A percentile compares a stretch with the other conserved stretches of the same genome.
These are phyloP conservation scores for Phytophthora boehmeriae DNA, from an alignment of 352 stramenopile species.

Conservation along the genomic window DNA sequence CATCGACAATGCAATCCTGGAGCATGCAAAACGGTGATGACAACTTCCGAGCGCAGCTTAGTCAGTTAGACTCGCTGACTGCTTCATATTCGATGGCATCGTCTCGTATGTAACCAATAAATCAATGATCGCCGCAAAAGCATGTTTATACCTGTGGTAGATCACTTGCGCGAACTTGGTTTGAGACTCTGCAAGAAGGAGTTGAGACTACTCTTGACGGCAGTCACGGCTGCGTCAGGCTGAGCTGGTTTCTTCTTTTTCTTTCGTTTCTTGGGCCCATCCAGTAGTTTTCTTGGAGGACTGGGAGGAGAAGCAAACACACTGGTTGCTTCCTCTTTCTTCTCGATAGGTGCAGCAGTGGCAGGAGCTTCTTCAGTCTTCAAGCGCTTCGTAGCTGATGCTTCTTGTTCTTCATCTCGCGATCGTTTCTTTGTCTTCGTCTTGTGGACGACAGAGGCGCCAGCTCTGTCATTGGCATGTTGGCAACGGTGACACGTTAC, in stretches of 20 bases:
- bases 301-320: conserved; percentile 60
- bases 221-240: conserved; percentile 37
- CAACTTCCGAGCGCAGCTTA: conserved; percentile 36
- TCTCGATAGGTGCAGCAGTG: conserved; percentile 1
- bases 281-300: conserved; percentile 70
- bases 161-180: conserved; percentile 41
- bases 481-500: conserved; percentile 62
- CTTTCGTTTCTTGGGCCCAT: conserved; percentile 72
- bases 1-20: conserved; percentile 53
- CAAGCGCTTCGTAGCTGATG: conserved; percentile 29
- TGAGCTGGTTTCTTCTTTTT: conserved; percentile 59
- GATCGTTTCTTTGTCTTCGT: conserved; percentile 54
- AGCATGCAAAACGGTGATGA: conserved; percentile 31
- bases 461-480: conserved; percentile 49
- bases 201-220: conserved; percentile 72
- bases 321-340: conserved; percentile 32
- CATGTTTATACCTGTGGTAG: conserved; percentile 6
- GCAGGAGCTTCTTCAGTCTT: conserved; percentile 22
- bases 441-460: conserved; percentile 57
- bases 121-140: conserved; percentile 2
- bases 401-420: conserved; percentile 10
- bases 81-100: conserved; percentile 27
- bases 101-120: conserved; percentile 27
- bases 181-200: conserved; percentile 66
- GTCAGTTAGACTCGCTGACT: conserved; percentile 28